Percentiles rank a stretch among this genome's conserved stretches.
Evolutionary conservation across 371 early-diverging fungal genomes (phyloP).

Genomic region (Mucor indicus): DNA sequence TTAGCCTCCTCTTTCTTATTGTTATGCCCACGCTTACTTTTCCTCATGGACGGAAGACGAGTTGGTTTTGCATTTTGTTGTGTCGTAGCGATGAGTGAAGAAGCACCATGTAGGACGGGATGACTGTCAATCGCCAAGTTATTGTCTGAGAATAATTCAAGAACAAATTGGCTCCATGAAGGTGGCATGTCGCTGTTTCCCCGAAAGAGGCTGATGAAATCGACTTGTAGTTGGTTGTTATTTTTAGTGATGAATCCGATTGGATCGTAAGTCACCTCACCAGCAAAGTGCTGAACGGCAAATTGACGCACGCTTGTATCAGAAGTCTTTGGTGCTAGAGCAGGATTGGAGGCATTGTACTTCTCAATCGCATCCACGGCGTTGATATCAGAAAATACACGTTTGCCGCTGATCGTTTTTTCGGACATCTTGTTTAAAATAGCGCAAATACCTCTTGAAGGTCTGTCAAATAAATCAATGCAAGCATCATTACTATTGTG

Average conservation of each 20-base stretch:
- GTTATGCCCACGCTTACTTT: background rate
- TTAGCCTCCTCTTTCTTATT: conserved; percentile 1
- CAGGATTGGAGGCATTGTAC: conserved; percentile 13
- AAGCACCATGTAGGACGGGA: conserved; percentile 41
- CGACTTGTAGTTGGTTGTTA: conserved; percentile 62
- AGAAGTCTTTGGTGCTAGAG: conserved; percentile 10
- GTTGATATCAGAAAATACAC: conserved; percentile 20
- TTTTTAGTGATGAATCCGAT: conserved; percentile 67
- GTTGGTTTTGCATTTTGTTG: conserved; percentile 50
- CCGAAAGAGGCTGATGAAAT: conserved; percentile 74
- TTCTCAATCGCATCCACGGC: conserved; percentile 23
- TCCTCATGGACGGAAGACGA: conserved; percentile 12
- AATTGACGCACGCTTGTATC: conserved; percentile 46
- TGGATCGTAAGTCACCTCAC: conserved; percentile 66
- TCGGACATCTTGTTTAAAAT: conserved; percentile 32
- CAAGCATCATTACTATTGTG: conserved; percentile 37
- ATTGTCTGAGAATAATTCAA: conserved; percentile 19
- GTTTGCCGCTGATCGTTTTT: conserved; percentile 19
- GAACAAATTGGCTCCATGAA: conserved; percentile 35
- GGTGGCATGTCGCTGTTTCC: conserved; percentile 36
- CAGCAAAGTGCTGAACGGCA: conserved; percentile 72
- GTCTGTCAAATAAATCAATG: conserved; percentile 38
- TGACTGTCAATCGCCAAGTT: conserved; percentile 50
- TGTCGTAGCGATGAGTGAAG: conserved; percentile 46
- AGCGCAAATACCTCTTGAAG: conserved; percentile 44